Evolutionary conservation across 1,139 yeast genomes (phyloP), one percentile per base, ranked within the genome.

Genomic region (Keqinozyma sinolaborantium): DNA sequence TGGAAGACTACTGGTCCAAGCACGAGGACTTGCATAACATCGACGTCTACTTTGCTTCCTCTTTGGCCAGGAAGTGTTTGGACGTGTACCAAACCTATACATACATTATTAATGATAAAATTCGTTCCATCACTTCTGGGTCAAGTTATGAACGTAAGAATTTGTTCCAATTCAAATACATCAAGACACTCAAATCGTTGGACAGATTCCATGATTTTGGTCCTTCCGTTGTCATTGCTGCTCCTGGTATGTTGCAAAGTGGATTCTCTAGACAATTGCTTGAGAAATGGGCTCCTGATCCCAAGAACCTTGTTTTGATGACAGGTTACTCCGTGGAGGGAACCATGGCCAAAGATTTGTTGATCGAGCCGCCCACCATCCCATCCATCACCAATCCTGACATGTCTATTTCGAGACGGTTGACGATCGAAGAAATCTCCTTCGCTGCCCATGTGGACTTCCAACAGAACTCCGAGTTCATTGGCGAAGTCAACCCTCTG

Each of bases 261-360:
- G 98, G 98, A 41, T 82, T 90, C 3, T 88, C 97, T 0, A 72
- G 99, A 47, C 95, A 86, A 45, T 67, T 92, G 28, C 67, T 92
- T 25, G 99, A 92, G 52, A 77, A 83, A 53, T 92, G 99, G 99
- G 92, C 95, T 1, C 98, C 98, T 0, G 98, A 92, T 50, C 85
- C 95, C 3, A 83, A 87, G 49, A 92, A 92, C 48, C 70, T 95
- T 2, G 80, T 88, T 18, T 76, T 92, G 23, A 62, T 92, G 56
- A 94, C 99, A 0, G 99, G 99, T 62, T 92, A 92, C 56, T 90
- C 97, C 2, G 96, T 92, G 4, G 99, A 92, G 54, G 98, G 99
- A 15, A 92, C 98, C 1, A 79, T 92, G 88, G 99, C 98, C 1
- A 92, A 92, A 51, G 86, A 77, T 36, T 66, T 92, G 28, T 65